Evolutionary conservation across 2,329 filamentous ascomycete genomes (phyloP).

Genomic region (Blastomyces emzantsi): DNA sequence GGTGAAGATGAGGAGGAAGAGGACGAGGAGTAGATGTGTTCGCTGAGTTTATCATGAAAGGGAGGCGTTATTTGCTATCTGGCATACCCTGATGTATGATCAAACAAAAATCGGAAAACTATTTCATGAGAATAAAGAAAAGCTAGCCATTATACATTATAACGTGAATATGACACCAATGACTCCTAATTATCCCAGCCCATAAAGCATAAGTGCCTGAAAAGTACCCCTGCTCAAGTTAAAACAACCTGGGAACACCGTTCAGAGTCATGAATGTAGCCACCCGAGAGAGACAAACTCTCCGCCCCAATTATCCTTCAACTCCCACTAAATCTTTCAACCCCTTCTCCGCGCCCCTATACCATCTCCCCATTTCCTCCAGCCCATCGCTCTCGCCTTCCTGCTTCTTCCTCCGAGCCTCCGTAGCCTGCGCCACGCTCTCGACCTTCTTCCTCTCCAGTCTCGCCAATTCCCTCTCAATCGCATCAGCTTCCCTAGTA

Average conservation of each 20-base stretch:
- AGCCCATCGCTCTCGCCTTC: conserved; percentile 40
- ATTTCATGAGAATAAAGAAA: background rate
- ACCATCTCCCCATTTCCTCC: conserved; percentile 41
- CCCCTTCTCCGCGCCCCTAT: conserved; percentile 33
- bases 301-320: conserved; percentile 16
- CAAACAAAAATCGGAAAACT: conserved; percentile 20
- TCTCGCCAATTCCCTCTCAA: conserved; percentile 36
- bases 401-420: conserved; percentile 34
- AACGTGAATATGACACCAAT: background rate
- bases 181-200: background rate
- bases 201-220: background rate
- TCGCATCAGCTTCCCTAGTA: conserved; percentile 36
- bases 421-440: conserved; percentile 40
- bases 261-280: background rate
- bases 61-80: conserved; percentile 28
- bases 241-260: background rate
- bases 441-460: conserved; percentile 39
- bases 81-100: conserved; percentile 34
- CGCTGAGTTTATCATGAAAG: background rate
- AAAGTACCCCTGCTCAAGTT: background rate
- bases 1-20: conserved; percentile 56
- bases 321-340: conserved; percentile 33
- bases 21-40: conserved; percentile 63
- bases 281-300: background rate
- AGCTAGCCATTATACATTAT: background rate